These are phyloP conservation scores for Fusarium aywerte DNA, from an alignment of 2,329 filamentous ascomycete species.

Conservation along the genomic window DNA sequence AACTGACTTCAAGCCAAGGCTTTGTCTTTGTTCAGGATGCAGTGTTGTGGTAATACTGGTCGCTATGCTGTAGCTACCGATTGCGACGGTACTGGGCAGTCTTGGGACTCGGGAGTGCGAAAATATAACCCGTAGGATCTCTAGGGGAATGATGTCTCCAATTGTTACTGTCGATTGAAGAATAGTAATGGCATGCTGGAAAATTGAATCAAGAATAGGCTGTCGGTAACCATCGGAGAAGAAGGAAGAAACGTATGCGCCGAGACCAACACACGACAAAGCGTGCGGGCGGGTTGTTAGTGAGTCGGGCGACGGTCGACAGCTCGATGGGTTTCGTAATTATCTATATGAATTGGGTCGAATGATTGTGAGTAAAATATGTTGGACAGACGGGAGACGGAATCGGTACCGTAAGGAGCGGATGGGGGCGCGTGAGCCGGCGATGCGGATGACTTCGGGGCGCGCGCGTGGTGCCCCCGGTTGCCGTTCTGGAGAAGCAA, in stretches of 20 bases:
- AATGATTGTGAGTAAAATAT: constrained; percentile 11
- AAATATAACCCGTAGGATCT: background rate
- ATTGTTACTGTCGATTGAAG: constrained; percentile 27
- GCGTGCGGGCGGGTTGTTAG: constrained; percentile 27
- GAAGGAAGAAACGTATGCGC: constrained; percentile 36
- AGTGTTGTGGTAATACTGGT: constrained; percentile 23
- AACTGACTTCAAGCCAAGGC: constrained; percentile 35
- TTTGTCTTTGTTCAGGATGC: constrained; percentile 33
- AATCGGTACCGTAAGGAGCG: constrained; percentile 29
- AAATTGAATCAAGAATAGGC: constrained; percentile 23
- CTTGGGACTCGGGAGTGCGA: background rate
- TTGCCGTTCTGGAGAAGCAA: constrained; percentile 33
- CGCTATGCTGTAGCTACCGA: constrained; percentile 37
- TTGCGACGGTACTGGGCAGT: constrained; percentile 9
- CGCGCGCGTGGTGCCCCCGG: constrained; percentile 41
- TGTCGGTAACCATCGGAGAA: constrained; percentile 45
- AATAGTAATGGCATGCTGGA: constrained; percentile 38
- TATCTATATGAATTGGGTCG: constrained; percentile 12
- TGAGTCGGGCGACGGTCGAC: constrained; percentile 15
- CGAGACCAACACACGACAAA: constrained; percentile 35
- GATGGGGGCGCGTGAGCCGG: constrained; percentile 46
- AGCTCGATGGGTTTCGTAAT: constrained; percentile 24
- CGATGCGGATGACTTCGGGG: constrained; percentile 49
- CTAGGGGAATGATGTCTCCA: constrained; percentile 22
- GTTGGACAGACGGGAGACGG: constrained; percentile 21